phyloP scores from a whole-genome alignment of 2,329 filamentous ascomycete genomes.

The Claviceps capensis region DNA sequence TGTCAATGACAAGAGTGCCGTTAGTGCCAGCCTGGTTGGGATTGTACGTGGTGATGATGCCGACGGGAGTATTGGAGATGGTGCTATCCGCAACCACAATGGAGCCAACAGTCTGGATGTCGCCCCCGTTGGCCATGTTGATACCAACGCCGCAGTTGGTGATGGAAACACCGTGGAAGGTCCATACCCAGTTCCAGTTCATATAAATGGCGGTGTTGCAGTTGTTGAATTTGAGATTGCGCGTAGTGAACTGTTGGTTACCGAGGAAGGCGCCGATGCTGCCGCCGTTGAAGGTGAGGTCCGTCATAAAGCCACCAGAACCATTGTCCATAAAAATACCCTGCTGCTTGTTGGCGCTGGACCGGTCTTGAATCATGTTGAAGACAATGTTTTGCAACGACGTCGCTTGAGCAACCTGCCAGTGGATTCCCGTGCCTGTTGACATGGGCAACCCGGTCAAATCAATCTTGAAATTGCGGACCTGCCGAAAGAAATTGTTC shows the following conservation, averaged over 20 bases:
- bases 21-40: constrained; percentile 51
- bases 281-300: constrained; percentile 74
- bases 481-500: constrained; percentile 71
- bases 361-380: constrained; percentile 58
- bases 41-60: constrained; percentile 57
- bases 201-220: constrained; percentile 75
- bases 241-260: constrained; percentile 76
- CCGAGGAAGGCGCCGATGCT: constrained; percentile 66
- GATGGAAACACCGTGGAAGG: constrained; percentile 62
- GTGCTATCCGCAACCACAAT: constrained; percentile 70
- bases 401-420: constrained; percentile 76
- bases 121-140: constrained; percentile 55
- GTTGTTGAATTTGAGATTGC: constrained; percentile 69
- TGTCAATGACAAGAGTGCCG: constrained; percentile 74
- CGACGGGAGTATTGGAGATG: constrained; percentile 61
- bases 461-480: constrained; percentile 74
- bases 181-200: constrained; percentile 89
- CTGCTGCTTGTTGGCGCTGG: constrained; percentile 52
- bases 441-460: constrained; percentile 48
- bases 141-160: constrained; percentile 63
- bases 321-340: constrained; percentile 80
- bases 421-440: constrained; percentile 60
- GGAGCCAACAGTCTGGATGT: constrained; percentile 69
- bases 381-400: constrained; percentile 71
- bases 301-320: constrained; percentile 71